Conservation (phyloP, 2,329 filamentous ascomycete genomes). For the Xylariaceae sp. region DNA sequence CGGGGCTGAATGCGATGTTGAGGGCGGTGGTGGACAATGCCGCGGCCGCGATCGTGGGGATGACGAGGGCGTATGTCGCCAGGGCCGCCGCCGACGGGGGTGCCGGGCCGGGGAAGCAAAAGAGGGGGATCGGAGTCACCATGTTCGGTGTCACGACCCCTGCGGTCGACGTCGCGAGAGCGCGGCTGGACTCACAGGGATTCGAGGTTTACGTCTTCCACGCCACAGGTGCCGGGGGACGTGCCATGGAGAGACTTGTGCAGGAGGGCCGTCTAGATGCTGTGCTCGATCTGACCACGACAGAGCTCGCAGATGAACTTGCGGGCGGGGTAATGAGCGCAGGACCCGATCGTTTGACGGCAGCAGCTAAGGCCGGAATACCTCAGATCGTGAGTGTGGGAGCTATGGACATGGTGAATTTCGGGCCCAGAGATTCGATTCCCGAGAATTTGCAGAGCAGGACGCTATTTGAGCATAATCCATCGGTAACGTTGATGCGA, state of each 20-base stretch:
- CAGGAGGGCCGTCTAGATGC: conserved; percentile 56
- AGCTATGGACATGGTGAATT: conserved; percentile 45
- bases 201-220: conserved; percentile 65
- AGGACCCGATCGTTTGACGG: conserved; percentile 51
- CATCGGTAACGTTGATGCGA: conserved; percentile 61
- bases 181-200: conserved; percentile 39
- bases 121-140: conserved; percentile 55
- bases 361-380: conserved; percentile 52
- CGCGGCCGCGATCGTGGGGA: conserved; percentile 55
- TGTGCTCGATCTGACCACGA: conserved; percentile 67
- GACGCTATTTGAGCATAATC: conserved; percentile 60
- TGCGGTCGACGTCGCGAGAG: conserved; percentile 52
- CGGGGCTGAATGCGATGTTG: conserved; percentile 59
- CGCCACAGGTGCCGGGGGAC: conserved; percentile 64
- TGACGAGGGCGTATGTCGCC: conserved; percentile 43
- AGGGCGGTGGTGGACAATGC: conserved; percentile 58
- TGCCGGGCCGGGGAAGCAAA: conserved; percentile 12
- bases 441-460: conserved; percentile 50
- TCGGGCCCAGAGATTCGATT: conserved; percentile 20
- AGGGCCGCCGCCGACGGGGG: conserved; percentile 1
- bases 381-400: conserved; percentile 49
- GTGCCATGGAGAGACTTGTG: conserved; percentile 64
- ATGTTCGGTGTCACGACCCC: conserved; percentile 76
- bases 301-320: conserved; percentile 61
- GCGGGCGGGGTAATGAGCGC: conserved; percentile 61